Conservation (phyloP, 108 stramenopile genomes). For the Seminavis robusta region DNA sequence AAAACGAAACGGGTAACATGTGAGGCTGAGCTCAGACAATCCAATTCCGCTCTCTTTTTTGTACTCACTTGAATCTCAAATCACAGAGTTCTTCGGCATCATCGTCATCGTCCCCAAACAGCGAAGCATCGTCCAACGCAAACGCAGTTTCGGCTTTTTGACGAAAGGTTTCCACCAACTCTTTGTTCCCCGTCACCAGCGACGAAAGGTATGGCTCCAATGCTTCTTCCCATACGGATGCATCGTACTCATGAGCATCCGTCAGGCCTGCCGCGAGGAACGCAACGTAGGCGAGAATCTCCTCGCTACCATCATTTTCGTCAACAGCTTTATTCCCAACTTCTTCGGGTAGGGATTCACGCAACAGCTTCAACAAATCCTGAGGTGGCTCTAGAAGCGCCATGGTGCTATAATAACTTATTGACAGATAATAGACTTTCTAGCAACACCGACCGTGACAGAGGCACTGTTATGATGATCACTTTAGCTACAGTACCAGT, state of each 20-base stretch:
- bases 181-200: slow-evolving; percentile 8
- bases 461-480: too few relatives aligned
- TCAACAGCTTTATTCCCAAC: slow-evolving; percentile 3
- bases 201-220: slow-evolving; percentile 59
- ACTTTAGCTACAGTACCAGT: too few relatives aligned
- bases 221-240: slow-evolving; percentile 48
- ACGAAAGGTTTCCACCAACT: slow-evolving; percentile 51
- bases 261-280: slow-evolving; percentile 66
- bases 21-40: background rate
- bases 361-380: slow-evolving; percentile 52
- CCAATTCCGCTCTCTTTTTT: background rate
- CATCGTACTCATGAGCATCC: slow-evolving; percentile 47
- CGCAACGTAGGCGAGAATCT: slow-evolving; percentile 76
- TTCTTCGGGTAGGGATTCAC: slow-evolving; percentile 44
- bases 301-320: slow-evolving; percentile 23
- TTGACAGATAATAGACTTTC: too few relatives aligned
- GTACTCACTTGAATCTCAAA: slow-evolving; percentile 67
- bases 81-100: slow-evolving; percentile 90
- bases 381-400: slow-evolving; percentile 71
- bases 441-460: too few relatives aligned
- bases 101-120: slow-evolving; percentile 86
- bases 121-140: slow-evolving; percentile 50
- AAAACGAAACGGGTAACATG: slow-evolving; percentile 8
- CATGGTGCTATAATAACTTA: slow-evolving; percentile 33
- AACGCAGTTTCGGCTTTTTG: slow-evolving; percentile 37